A percentile compares a stretch with the other conserved stretches of the same genome.
Evolutionary conservation across 2,329 filamentous ascomycete species (phyloP).

Genomic region (Trichoderma simmonsii): DNA sequence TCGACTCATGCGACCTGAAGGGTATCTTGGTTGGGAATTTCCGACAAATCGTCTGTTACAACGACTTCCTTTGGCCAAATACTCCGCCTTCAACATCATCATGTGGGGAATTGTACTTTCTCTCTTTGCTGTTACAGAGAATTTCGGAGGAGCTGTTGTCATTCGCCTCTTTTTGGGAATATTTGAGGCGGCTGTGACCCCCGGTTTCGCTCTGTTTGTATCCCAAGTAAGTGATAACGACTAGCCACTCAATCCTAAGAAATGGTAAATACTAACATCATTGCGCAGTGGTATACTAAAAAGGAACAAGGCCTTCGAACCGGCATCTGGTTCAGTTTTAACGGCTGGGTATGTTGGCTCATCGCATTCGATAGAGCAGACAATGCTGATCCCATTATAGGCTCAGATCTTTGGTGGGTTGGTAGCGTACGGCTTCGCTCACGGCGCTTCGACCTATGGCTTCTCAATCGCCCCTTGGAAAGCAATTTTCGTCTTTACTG

Average conservation of each 20-base stretch:
- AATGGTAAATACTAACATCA: neutral
- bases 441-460: conserved; percentile 6
- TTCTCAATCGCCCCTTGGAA: conserved; percentile 19
- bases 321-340: conserved; percentile 18
- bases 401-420: conserved; percentile 18
- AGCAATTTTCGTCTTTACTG: conserved; percentile 18
- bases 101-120: conserved; percentile 19
- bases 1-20: neutral
- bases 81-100: conserved; percentile 20
- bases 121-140: conserved; percentile 8
- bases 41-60: conserved; percentile 18
- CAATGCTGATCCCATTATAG: neutral
- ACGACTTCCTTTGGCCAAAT: conserved; percentile 18
- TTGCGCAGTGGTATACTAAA: conserved; percentile 14
- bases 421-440: conserved; percentile 19
- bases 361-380: neutral
- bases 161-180: conserved; percentile 20
- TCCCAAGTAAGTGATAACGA: neutral
- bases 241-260: neutral
- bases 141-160: conserved; percentile 19
- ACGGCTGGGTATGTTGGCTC: conserved; percentile 11
- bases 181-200: conserved; percentile 18
- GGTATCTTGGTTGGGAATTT: conserved; percentile 19
- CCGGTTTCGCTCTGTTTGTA: conserved; percentile 12
- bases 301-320: conserved; percentile 17